A percentile compares a stretch with the other conserved stretches of the same genome.
phyloP scores from a whole-genome alignment of 768 basidiomycete species.

The Melanogaster broomeanus region DNA sequence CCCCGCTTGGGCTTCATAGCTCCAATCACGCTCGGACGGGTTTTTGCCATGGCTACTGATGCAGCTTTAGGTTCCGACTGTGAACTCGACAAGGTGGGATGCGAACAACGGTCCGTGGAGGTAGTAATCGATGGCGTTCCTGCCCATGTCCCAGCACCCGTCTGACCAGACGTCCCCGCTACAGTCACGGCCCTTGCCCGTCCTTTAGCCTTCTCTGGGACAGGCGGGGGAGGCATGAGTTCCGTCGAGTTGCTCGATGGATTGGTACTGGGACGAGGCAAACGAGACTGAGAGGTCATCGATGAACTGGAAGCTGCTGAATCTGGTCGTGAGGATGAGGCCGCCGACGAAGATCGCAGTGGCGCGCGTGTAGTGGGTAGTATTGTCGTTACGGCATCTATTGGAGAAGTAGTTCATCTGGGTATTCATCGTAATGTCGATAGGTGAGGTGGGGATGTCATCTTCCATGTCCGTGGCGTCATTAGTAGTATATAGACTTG shows the following conservation, averaged over 20 bases:
- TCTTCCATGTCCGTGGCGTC: not conserved
- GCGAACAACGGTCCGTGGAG: not conserved
- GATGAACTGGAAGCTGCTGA: not conserved
- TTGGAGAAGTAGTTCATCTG: conserved; percentile 1
- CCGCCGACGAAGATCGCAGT: not conserved
- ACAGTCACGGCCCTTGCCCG: not conserved
- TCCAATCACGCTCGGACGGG: conserved; percentile 2
- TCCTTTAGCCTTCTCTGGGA: not conserved
- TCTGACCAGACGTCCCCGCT: not conserved
- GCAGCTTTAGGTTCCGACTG: not conserved
- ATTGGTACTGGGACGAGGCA: not conserved
- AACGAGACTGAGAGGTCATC: conserved; percentile 1
- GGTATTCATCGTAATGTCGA: not conserved
- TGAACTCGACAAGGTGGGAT: not conserved
- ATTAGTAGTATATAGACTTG: not conserved
- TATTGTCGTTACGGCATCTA: not conserved
- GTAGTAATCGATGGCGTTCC: not conserved
- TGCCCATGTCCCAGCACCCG: not conserved
- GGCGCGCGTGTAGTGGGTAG: not conserved
- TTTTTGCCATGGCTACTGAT: not conserved
- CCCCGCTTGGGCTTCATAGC: conserved; percentile 20
- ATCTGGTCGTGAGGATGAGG: conserved; percentile 2
- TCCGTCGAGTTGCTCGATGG: not conserved
- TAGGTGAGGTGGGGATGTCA: conserved; percentile 1
- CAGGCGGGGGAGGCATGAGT: conserved; percentile 5